phyloP scores from a whole-genome alignment of 2,329 filamentous ascomycete species.

The Penicillium sp. region DNA sequence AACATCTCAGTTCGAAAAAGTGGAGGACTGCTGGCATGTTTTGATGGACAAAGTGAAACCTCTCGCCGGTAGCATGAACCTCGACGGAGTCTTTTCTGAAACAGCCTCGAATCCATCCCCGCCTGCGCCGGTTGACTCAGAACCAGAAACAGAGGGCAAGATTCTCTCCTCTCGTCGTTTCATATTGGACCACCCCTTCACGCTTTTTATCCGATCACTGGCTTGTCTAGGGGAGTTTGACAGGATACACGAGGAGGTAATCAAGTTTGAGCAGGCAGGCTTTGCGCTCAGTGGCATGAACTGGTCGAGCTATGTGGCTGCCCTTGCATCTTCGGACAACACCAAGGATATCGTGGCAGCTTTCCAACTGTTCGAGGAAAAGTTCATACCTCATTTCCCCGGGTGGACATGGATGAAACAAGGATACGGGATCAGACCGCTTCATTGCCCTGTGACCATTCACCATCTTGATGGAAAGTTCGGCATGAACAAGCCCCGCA shows the following conservation, averaged over 20 bases:
- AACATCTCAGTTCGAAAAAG: conserved; percentile 59
- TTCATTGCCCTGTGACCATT: conserved; percentile 29
- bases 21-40: conserved; percentile 67
- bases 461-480: conserved; percentile 33
- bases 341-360: conserved; percentile 59
- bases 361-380: conserved; percentile 72
- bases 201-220: conserved; percentile 56
- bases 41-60: conserved; percentile 57
- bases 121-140: not conserved
- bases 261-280: conserved; percentile 62
- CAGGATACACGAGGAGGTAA: conserved; percentile 55
- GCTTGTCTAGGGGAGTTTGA: conserved; percentile 54
- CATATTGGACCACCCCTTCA: conserved; percentile 52
- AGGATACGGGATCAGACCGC: conserved; percentile 34
- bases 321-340: conserved; percentile 62
- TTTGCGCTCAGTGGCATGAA: conserved; percentile 74
- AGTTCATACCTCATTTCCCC: conserved; percentile 76
- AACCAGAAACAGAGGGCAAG: not conserved
- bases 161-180: conserved; percentile 48
- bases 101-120: not conserved
- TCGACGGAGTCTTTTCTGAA: conserved; percentile 18
- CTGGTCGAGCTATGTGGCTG: conserved; percentile 77
- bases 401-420: conserved; percentile 62
- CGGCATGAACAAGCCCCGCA: conserved; percentile 17
- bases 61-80: conserved; percentile 40